Percentiles rank a stretch among this genome's conserved stretches.
Evolutionary conservation across 2,329 filamentous ascomycete genomes (phyloP).

Genomic region (Verticillium albo-atrum): DNA sequence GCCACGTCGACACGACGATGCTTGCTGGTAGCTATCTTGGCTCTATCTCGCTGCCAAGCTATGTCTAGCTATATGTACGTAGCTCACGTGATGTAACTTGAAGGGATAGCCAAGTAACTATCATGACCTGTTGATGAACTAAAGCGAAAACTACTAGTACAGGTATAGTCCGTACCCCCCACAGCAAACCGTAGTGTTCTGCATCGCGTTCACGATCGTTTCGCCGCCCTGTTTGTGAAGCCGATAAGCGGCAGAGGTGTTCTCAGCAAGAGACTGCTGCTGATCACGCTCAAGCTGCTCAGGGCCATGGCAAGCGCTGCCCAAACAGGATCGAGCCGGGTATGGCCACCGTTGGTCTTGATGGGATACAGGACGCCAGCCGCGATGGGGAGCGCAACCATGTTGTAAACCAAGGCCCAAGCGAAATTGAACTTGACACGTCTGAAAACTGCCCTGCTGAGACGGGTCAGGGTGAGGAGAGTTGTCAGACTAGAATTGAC

Average conservation of each 20-base stretch:
- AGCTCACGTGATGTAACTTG: too few species aligned
- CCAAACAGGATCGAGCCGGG: constrained; percentile 75
- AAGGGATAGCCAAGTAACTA: too few species aligned
- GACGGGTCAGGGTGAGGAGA: constrained; percentile 67
- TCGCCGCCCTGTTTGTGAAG: constrained; percentile 29
- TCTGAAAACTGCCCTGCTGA: constrained; percentile 68
- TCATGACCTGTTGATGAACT: too few species aligned
- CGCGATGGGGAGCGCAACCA: constrained; percentile 72
- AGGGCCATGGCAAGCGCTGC: constrained; percentile 88
- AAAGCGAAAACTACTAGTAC: too few species aligned
- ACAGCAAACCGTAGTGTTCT: too few species aligned
- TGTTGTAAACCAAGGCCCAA: constrained; percentile 82
- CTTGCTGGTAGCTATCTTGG: too few species aligned
- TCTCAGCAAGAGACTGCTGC: constrained; percentile 72
- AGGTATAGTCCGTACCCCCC: too few species aligned
- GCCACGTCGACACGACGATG: background rate
- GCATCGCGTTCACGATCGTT: constrained; percentile 2
- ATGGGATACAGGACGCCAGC: constrained; percentile 71
- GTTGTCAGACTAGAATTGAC: constrained; percentile 66
- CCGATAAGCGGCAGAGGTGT: constrained; percentile 37
- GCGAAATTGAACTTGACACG: constrained; percentile 81
- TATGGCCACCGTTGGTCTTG: constrained; percentile 43
- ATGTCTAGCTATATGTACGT: too few species aligned
- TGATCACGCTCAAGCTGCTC: constrained; percentile 84
- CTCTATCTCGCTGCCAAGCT: too few species aligned